A percentile compares a stretch with the other conserved stretches of the same genome.
These are phyloP conservation scores for Citrus hindsii DNA, from an alignment of 345 rosid genomes.

Conservation along the genomic window DNA sequence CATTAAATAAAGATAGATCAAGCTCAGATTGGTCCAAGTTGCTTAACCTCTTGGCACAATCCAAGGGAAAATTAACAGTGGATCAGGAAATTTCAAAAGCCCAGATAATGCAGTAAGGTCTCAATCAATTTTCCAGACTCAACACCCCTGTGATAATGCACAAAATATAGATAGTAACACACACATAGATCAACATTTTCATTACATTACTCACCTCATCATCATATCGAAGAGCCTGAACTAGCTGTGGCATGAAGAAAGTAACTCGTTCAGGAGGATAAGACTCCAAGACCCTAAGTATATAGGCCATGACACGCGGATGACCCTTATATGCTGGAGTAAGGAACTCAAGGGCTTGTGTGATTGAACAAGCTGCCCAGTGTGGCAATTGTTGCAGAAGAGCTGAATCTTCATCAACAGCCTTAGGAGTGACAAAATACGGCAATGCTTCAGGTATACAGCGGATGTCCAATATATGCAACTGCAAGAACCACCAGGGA, in stretches of 20 bases:
- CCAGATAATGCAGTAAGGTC: neutral
- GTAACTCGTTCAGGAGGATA: constrained; percentile 98
- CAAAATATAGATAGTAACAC: neutral
- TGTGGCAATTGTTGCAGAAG: constrained; percentile 98
- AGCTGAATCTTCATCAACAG: constrained; percentile 88
- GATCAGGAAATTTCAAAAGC: neutral
- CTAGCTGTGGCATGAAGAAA: constrained; percentile 98
- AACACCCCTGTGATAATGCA: neutral
- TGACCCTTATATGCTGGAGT: constrained; percentile 94
- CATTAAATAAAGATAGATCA: constrained; percentile 2
- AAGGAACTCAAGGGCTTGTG: constrained; percentile 95
- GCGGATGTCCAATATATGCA: constrained; percentile 69
- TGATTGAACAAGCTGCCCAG: constrained; percentile 99
- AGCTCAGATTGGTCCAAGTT: neutral
- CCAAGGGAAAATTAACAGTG: neutral
- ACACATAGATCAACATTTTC: neutral
- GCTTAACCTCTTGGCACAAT: neutral
- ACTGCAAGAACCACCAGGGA: constrained; percentile 42
- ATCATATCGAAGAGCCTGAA: constrained; percentile 91
- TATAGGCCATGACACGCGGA: constrained; percentile 99
- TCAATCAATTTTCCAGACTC: constrained; percentile 9
- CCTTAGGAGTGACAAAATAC: constrained; percentile 88
- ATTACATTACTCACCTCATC: constrained; percentile 56
- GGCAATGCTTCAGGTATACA: constrained; percentile 96
- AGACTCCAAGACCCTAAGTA: constrained; percentile 93